Evolutionary conservation across 1,284 basidiomycete genomes (phyloP), one percentile per base, ranked within the genome.

Genomic region (Rhodotorula sp.): DNA sequence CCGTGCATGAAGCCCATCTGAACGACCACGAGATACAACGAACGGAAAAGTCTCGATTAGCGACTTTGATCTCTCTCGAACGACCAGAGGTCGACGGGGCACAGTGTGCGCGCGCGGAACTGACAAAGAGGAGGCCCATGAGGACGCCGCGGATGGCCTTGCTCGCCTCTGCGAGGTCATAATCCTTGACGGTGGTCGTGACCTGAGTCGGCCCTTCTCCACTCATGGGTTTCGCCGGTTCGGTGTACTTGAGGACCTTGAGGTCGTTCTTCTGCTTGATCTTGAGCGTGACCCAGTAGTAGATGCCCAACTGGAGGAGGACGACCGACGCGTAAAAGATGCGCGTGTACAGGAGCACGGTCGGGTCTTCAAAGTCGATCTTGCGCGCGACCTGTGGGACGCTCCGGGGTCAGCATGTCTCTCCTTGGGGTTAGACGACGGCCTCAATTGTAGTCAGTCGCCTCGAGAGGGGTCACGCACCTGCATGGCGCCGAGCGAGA

Each of bases 231-330:
- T 80, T 74, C 45, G 80, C 81, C 26, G 85, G 84, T 75, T 84
- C 83, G 63, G 84, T 83, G 78, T 95, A 98, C 86, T 97, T 98
- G 78, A 98, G 84, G 49, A 96, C 91, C 4, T 93, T 93, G 80
- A 91, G 86, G 82, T 98, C 95, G 80, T 98, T 98, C 86, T 93
- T 95, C 78, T 86, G 84, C 85, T 93, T 94, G 82, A 97, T 88
- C 91, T 86, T 84, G 79, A 85, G 80, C 24, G 90, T 88, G 60
- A 87, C 82, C 77, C 85, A 91, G 84, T 91, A 94, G 84, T 92
- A 95, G 48, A 86, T 80, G 37, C 82, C 87, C 49, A 95, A 82
- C 55, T 89, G 86, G 78, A 90, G 74, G 68, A 87, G 78, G 81
- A 93, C 94, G 24, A 88, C 86, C 45, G 84, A 80, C 67, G 93